A percentile compares a stretch with the other conserved stretches of the same genome.
phyloP scores from a whole-genome alignment of 1,284 basidiomycete species.

The Cutaneotrichosporon spelunceum region DNA sequence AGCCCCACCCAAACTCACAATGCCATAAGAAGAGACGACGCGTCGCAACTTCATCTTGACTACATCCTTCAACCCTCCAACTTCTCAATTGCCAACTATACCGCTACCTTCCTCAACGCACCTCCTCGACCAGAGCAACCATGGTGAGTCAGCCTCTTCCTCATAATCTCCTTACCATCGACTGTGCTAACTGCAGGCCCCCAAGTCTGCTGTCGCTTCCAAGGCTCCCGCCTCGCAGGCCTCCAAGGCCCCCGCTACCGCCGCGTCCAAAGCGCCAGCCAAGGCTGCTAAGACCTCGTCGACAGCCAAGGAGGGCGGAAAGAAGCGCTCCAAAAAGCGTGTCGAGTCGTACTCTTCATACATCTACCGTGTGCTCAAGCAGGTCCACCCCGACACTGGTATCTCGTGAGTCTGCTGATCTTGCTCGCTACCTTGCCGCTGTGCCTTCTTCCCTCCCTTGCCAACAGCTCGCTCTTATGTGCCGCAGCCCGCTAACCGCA shows the following conservation, averaged over 20 bases:
- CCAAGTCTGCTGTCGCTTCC: constrained; percentile 52
- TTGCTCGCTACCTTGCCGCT: too few relatives aligned
- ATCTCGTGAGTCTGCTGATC: constrained; percentile 55
- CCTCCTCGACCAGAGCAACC: background rate
- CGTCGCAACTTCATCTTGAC: background rate
- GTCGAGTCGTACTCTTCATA: constrained; percentile 87
- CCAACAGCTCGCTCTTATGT: too few relatives aligned
- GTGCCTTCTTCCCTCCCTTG: too few relatives aligned
- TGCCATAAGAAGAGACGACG: background rate
- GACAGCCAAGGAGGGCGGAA: constrained; percentile 18
- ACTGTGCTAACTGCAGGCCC: constrained; percentile 34
- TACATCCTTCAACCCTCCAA: background rate
- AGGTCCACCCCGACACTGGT: constrained; percentile 92
- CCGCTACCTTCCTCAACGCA: background rate
- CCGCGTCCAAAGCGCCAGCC: constrained; percentile 64
- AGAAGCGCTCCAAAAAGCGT: constrained; percentile 79
- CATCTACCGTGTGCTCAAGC: constrained; percentile 72
- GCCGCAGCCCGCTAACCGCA: too few relatives aligned
- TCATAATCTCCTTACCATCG: background rate
- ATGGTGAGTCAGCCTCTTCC: background rate
- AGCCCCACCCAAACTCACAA: background rate
- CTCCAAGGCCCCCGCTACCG: constrained; percentile 53
- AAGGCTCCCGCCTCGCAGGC: constrained; percentile 62
- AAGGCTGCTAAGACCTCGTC: constrained; percentile 26
- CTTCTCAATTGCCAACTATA: background rate